These are phyloP conservation scores for Candida berthetii DNA, from an alignment of 805 yeast genomes.

Conservation along the genomic window DNA sequence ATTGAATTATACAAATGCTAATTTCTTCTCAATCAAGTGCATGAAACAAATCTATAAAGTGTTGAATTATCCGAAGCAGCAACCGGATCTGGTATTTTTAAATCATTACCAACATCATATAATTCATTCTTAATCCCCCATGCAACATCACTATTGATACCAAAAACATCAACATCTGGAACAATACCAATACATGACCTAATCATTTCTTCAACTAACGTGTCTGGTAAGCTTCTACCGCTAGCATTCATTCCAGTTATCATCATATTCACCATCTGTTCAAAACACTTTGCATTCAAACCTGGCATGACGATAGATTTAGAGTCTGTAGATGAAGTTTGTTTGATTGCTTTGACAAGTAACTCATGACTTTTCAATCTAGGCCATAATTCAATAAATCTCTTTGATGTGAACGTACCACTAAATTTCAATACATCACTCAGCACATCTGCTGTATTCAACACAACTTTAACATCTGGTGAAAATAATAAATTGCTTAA, in stretches of 20 bases:
- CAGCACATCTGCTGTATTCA: constrained; percentile 22
- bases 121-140: constrained; percentile 9
- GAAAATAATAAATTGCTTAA: not conserved
- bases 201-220: constrained; percentile 13
- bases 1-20: too few species aligned
- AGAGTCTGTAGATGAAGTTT: constrained; percentile 2
- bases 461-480: constrained; percentile 22
- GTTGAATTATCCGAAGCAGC: not conserved
- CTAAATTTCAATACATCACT: constrained; percentile 24
- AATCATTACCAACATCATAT: not conserved
- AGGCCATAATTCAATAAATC: constrained; percentile 43
- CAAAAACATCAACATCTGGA: constrained; percentile 10
- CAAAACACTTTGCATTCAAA: constrained; percentile 12
- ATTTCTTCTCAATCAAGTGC: too few species aligned
- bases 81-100: not conserved
- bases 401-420: constrained; percentile 40
- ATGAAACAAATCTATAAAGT: not conserved
- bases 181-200: constrained; percentile 13
- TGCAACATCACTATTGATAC: constrained; percentile 17
- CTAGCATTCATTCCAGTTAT: constrained; percentile 9
- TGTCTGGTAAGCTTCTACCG: constrained; percentile 18
- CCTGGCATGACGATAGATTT: constrained; percentile 17
- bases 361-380: constrained; percentile 8
- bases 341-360: constrained; percentile 1
- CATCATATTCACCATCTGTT: constrained; percentile 14